Conservation (phyloP, 108 stramenopile genomes). For the Parietichytrium sp. region DNA sequence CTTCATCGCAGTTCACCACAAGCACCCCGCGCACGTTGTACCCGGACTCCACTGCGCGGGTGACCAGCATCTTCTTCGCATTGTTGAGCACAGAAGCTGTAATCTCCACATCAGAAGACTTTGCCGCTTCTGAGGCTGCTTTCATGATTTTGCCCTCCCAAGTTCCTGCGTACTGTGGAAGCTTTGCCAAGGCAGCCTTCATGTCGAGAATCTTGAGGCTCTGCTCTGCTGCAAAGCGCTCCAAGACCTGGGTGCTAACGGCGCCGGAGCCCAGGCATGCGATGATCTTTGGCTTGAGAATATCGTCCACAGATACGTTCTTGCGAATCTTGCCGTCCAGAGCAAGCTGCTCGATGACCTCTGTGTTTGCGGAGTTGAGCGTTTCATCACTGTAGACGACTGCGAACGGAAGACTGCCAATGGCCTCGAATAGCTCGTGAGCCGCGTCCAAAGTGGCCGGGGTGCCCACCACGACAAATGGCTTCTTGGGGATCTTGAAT, state of each 20-base stretch:
- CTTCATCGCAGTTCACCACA: no score
- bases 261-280: not conserved
- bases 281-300: not conserved
- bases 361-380: not conserved
- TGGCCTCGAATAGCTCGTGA: slow-evolving; percentile 5
- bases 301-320: no score
- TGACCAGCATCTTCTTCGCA: not conserved
- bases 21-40: not conserved
- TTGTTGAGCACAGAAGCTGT: no score
- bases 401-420: not conserved
- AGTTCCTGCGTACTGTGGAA: not conserved
- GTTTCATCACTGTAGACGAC: not conserved
- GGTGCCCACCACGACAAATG: not conserved
- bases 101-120: not conserved
- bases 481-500: not conserved
- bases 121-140: not conserved
- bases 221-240: not conserved
- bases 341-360: slow-evolving; percentile 14
- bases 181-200: not conserved
- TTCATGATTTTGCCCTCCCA: not conserved
- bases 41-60: not conserved
- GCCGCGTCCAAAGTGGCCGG: not conserved
- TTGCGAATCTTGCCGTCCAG: not conserved
- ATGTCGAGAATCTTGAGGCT: not conserved
- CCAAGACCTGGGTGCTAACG: not conserved